phyloP scores from a whole-genome alignment of 2,329 filamentous ascomycete genomes.

The Cladophialophora immunda region DNA sequence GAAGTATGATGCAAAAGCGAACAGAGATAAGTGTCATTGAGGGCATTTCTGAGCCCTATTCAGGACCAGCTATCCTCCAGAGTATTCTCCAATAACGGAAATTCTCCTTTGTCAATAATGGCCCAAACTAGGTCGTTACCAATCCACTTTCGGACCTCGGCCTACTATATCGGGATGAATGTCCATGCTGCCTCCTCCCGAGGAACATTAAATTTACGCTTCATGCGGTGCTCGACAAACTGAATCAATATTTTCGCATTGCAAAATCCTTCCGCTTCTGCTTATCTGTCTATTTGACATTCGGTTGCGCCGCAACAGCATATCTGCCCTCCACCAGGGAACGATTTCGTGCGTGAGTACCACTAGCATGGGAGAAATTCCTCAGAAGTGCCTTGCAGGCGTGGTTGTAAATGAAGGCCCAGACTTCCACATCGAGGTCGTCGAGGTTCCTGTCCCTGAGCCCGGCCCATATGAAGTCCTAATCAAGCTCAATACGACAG shows the following conservation, averaged over 20 bases:
- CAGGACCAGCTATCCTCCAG: too few relatives aligned
- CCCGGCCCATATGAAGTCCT: conserved; percentile 64
- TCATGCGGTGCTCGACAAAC: neutral
- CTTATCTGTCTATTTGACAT: neutral
- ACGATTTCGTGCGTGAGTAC: neutral
- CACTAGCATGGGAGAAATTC: conserved; percentile 33
- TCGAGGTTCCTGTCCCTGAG: conserved; percentile 39
- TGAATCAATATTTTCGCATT: neutral
- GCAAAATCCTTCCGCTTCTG: neutral
- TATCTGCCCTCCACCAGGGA: neutral
- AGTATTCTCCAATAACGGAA: too few relatives aligned
- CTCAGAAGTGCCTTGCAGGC: conserved; percentile 35
- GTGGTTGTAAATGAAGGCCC: conserved; percentile 39
- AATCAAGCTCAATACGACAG: conserved; percentile 66
- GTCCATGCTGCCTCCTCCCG: neutral
- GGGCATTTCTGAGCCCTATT: too few relatives aligned
- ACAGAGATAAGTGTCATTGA: too few relatives aligned
- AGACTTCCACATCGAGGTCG: conserved; percentile 38
- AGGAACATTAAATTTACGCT: neutral
- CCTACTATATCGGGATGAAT: neutral
- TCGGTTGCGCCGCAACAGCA: neutral
- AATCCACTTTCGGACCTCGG: conserved; percentile 1
- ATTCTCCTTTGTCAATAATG: too few relatives aligned
- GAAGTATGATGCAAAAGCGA: too few relatives aligned
- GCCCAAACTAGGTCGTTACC: too few relatives aligned